Evolutionary conservation across 805 yeast species (phyloP), one percentile per base, ranked within the genome.

Genomic region (Brettanomyces naardenensis): DNA sequence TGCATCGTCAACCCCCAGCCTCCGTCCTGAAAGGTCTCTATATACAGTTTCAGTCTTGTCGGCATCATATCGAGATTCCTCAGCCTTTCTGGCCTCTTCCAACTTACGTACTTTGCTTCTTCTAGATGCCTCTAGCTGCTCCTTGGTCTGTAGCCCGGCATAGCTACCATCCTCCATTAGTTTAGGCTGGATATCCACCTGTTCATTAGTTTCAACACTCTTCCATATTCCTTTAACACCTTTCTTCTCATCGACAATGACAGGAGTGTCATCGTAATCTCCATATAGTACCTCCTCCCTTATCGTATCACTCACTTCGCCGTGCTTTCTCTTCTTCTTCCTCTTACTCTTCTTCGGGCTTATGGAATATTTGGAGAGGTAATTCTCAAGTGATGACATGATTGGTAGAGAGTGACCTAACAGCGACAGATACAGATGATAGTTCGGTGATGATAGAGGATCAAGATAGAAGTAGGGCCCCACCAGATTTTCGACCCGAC

Each of bases 11-110:
- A 32, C 18, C 5, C 28, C 43, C 6, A 48, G 15, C 29, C 41
- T 64, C 23, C 71, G 60, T 14, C 94, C 94, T 1, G 67, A 51
- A 2, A 70, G 59, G 51, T 83, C 90, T 64, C 92, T 69, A 48
- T 70, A 72, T 0, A 75, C 62, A 0, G 82, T 76, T 29, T 45
- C 33, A 9, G 31, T 58, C 54, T 15, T 17, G 5, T 30, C 13
- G 4, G 35, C 5, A 33, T 44, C n/a, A 42, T 44, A 30, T 29
- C 22, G 9, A 19, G 39, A 42, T 26, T 41, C 38, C 20, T 53
- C 59, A 14, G 35, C 39, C 13, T 41, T 44, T 27, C 54, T 59
- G 35, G 65, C 65, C 2, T 36, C 50, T 27, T 54, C 55, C 3
- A 52, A 35, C 23, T 43, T 37, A 6, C 39, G 28, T n/a, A 41